These are phyloP conservation scores for Russula sp. DNA, from an alignment of 768 basidiomycete species.

Conservation along the genomic window DNA sequence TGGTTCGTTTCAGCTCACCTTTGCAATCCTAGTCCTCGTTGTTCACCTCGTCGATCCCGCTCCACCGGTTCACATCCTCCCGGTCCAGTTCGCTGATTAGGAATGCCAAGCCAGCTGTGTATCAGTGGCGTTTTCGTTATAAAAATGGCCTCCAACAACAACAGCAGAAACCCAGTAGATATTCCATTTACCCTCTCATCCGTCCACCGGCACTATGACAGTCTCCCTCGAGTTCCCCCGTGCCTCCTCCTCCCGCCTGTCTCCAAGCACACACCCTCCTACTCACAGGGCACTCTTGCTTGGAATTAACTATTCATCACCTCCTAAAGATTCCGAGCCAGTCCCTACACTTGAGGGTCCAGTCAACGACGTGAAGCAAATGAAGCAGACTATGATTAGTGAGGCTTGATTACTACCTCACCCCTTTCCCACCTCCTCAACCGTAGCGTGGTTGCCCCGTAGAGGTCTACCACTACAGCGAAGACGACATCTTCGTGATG, in stretches of 20 bases:
- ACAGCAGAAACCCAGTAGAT: too few species aligned
- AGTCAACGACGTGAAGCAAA: slow-evolving; percentile 6
- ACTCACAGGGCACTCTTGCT: neutral
- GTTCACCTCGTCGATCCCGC: too few species aligned
- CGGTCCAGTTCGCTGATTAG: too few species aligned
- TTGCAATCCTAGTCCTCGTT: too few species aligned
- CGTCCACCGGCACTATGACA: neutral
- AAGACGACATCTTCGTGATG: slow-evolving; percentile 15
- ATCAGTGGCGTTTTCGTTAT: too few species aligned
- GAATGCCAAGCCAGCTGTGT: too few species aligned
- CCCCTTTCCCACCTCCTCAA: neutral
- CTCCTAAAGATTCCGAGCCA: neutral
- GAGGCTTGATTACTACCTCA: neutral
- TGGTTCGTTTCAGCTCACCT: too few species aligned
- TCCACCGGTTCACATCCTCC: too few species aligned
- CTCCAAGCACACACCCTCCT: neutral
- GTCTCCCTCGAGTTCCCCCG: neutral
- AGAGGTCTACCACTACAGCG: slow-evolving; percentile 1
- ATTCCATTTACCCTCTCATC: neutral
- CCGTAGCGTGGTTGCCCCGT: neutral
- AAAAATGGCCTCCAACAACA: too few species aligned
- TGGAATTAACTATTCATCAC: neutral
- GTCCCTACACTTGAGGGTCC: slow-evolving; percentile 2
- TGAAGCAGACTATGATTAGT: slow-evolving; percentile 12
- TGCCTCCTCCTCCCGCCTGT: neutral